Evolutionary conservation across 495 filamentous ascomycete genomes (phyloP), one percentile per base, ranked within the genome.

Genomic region (Cercophora sp.): DNA sequence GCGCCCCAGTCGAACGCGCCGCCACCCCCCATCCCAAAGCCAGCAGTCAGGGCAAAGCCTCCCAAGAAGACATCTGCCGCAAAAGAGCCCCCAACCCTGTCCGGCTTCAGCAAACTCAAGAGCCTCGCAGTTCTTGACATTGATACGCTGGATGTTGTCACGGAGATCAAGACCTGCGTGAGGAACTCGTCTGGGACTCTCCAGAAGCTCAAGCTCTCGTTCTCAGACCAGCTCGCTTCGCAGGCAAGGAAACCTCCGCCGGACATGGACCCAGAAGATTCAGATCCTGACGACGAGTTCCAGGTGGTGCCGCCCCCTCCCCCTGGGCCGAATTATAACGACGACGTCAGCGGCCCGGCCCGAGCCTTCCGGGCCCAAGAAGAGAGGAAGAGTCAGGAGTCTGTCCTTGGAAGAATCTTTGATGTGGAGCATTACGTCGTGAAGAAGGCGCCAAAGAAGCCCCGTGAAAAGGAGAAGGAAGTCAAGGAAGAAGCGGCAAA

Each of bases 71-170:
- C 53, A 9, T 18, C 57, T 2, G 9, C 27, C 1, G 5, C 43
- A 1, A 60, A 63, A 1, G 67, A 72, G 24, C 72, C 69, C 13
- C 73, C 77, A 0, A 82, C 78, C 0, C 57, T 84, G 8, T 79
- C 79, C 3, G 79, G 77, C 1, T 85, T 85, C 61, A 75, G 66
- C 34, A 67, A 72, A 34, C 70, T 85, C 15, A 75, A 74, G 53
- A 76, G 56, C 24, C 66, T 85, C 23, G 60, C 73, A 9, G 69
- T 85, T 1, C 65, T 84, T 40, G 79, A 83, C 45, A 79, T 85
- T 5, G 79, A 83, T 20, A 70, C 55, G 11, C 68, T 82, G 8
- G 81, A 83, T 18, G 70, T 79, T 27, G 54, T 83, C 4, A 51
- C 66, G 1, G 81, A 85, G 64, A 65, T 85, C 45, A 70, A 75